phyloP scores from a whole-genome alignment of 441 rosid genomes.

The Gossypium gossypioides region DNA sequence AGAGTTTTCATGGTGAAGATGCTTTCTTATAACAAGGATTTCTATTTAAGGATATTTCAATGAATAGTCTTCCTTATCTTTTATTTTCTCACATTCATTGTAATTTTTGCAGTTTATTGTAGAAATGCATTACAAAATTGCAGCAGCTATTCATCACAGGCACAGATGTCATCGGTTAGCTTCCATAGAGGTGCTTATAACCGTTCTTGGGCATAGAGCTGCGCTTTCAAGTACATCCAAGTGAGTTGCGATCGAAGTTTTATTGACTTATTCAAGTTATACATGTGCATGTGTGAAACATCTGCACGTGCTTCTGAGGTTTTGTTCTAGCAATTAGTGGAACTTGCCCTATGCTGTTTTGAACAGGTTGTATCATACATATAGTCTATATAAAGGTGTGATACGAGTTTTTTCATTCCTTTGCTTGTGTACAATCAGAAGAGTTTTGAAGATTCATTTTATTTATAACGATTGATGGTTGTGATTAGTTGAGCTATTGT shows the following conservation, averaged over 20 bases:
- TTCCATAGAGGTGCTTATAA: constrained; percentile 73
- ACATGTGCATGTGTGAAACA: not conserved
- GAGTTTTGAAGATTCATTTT: not conserved
- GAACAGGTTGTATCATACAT: not conserved
- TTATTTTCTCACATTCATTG: constrained; percentile 13
- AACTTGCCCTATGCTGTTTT: not conserved
- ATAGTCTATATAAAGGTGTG: not conserved
- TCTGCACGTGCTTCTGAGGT: not conserved
- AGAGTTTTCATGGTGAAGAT: constrained; percentile 84
- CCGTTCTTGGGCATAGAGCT: constrained; percentile 70
- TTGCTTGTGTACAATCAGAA: not conserved
- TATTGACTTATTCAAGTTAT: constrained; percentile 1
- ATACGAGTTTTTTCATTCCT: not conserved
- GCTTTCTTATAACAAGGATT: constrained; percentile 20
- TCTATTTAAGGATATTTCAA: not conserved
- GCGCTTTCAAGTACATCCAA: constrained; percentile 71
- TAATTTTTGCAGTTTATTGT: constrained; percentile 56
- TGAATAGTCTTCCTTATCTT: not conserved
- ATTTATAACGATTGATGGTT: not conserved
- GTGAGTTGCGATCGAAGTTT: constrained; percentile 35
- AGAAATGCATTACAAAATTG: constrained; percentile 76
- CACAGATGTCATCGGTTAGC: constrained; percentile 77
- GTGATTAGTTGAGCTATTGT: not conserved
- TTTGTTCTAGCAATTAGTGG: not conserved
- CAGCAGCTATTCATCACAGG: constrained; percentile 74